Conservation (phyloP, 2,329 filamentous ascomycete genomes). For the Magnaporthiopsis rhizophila region DNA sequence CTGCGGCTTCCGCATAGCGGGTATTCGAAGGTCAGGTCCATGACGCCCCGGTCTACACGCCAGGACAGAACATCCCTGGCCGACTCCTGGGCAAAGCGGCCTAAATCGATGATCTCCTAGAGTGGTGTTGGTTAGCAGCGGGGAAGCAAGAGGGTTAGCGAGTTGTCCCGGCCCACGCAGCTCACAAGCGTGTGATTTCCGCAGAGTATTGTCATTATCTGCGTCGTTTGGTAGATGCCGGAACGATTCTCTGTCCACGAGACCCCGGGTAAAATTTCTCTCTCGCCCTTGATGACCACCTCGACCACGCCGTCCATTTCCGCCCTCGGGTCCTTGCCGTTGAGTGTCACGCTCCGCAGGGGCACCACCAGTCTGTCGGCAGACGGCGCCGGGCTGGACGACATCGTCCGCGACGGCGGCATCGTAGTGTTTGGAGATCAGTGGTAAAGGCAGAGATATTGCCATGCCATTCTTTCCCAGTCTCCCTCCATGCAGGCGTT, state of each 20-base stretch:
- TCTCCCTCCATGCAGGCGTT: not conserved
- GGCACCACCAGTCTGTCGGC: slow-evolving; percentile 6
- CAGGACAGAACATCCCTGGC: not conserved
- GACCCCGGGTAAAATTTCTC: not conserved
- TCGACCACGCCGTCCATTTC: slow-evolving; percentile 3
- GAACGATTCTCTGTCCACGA: slow-evolving; percentile 5
- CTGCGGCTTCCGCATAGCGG: not conserved
- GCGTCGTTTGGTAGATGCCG: not conserved
- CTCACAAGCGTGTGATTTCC: slow-evolving; percentile 5
- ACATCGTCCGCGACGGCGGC: not conserved
- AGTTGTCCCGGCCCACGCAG: not conserved
- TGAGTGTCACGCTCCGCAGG: slow-evolving; percentile 1
- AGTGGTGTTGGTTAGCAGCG: not conserved
- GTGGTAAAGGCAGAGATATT: not conserved
- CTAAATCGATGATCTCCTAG: not conserved
- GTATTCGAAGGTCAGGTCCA: not conserved
- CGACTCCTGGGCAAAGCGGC: not conserved
- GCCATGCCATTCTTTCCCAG: not conserved
- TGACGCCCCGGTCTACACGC: not conserved
- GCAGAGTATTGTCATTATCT: slow-evolving; percentile 6
- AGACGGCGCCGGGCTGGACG: not conserved
- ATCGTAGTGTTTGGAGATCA: not conserved
- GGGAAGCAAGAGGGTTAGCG: not conserved
- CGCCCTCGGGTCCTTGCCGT: slow-evolving; percentile 1
- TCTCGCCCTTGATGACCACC: slow-evolving; percentile 5